phyloP scores from a whole-genome alignment of 2,329 filamentous ascomycete species.

The Sporothrix protearum region DNA sequence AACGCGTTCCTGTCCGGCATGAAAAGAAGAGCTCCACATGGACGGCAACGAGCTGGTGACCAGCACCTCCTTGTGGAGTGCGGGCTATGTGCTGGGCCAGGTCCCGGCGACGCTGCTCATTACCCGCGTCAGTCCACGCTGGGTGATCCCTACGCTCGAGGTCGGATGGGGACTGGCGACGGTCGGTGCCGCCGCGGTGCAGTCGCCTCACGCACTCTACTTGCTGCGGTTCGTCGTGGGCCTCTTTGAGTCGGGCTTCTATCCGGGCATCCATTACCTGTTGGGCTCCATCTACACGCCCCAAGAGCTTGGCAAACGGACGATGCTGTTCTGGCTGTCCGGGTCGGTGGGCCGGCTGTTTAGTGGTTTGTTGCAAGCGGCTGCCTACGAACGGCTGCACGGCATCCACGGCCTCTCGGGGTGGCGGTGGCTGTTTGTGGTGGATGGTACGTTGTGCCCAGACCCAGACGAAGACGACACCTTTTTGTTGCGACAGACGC shows the following conservation, averaged over 20 bases:
- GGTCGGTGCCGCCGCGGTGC: constrained; percentile 28
- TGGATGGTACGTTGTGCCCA: constrained; percentile 31
- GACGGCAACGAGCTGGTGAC: constrained; percentile 41
- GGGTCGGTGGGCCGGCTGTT: constrained; percentile 47
- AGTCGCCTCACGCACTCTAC: constrained; percentile 37
- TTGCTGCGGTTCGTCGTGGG: constrained; percentile 54
- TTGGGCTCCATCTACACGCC: constrained; percentile 57
- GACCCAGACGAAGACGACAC: too few species aligned
- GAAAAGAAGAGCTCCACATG: constrained; percentile 45
- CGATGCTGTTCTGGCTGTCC: constrained; percentile 59
- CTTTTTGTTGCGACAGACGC: neutral
- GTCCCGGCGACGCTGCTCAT: constrained; percentile 31
- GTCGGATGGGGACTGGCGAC: constrained; percentile 34
- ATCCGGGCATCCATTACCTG: constrained; percentile 51
- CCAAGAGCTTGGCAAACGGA: constrained; percentile 59
- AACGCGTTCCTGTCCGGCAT: constrained; percentile 50
- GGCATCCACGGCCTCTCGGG: constrained; percentile 48
- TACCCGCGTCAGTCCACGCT: constrained; percentile 33
- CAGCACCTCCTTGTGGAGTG: constrained; percentile 34
- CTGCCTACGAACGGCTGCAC: constrained; percentile 51
- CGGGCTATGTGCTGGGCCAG: constrained; percentile 32
- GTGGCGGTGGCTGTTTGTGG: constrained; percentile 52
- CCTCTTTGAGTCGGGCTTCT: constrained; percentile 50
- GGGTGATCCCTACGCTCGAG: constrained; percentile 34
- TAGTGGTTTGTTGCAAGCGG: constrained; percentile 44